These are phyloP conservation scores for Crotalaria pallida DNA, from an alignment of 306 rosid species.

Conservation along the genomic window DNA sequence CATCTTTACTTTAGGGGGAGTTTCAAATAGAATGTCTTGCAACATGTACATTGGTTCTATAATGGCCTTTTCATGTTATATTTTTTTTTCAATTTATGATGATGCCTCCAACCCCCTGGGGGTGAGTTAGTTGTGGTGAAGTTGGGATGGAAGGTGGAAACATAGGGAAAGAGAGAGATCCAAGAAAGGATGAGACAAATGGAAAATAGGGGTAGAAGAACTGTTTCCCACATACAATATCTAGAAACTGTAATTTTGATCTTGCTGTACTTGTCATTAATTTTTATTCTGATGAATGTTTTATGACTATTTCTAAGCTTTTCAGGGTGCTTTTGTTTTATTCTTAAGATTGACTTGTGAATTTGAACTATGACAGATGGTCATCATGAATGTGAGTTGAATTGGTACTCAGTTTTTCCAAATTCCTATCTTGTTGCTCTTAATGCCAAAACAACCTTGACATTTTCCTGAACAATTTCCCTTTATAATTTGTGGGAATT, in stretches of 20 bases:
- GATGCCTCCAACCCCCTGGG: constrained; percentile 19
- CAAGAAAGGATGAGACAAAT: background rate
- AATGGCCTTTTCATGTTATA: constrained; percentile 26
- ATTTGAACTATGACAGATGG: background rate
- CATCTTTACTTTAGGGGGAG: constrained; percentile 44
- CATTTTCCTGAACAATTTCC: background rate
- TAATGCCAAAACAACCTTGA: background rate
- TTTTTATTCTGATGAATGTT: constrained; percentile 2
- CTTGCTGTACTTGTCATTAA: background rate
- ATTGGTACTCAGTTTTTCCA: background rate
- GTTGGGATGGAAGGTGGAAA: constrained; percentile 1
- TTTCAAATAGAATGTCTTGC: constrained; percentile 37
- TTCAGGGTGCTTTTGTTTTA: background rate
- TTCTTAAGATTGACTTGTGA: background rate
- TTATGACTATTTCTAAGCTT: background rate
- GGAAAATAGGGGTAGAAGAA: background rate
- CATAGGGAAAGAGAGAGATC: background rate
- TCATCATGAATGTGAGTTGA: background rate
- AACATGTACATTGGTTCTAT: constrained; percentile 57
- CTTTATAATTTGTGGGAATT: background rate
- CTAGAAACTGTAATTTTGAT: constrained; percentile 24
- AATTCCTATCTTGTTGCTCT: background rate
- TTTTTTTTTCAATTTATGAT: constrained; percentile 16
- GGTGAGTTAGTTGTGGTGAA: constrained; percentile 12
- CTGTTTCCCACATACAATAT: background rate